These are phyloP conservation scores for Podospora sp. DNA, from an alignment of 495 filamentous ascomycete genomes.

Conservation along the genomic window DNA sequence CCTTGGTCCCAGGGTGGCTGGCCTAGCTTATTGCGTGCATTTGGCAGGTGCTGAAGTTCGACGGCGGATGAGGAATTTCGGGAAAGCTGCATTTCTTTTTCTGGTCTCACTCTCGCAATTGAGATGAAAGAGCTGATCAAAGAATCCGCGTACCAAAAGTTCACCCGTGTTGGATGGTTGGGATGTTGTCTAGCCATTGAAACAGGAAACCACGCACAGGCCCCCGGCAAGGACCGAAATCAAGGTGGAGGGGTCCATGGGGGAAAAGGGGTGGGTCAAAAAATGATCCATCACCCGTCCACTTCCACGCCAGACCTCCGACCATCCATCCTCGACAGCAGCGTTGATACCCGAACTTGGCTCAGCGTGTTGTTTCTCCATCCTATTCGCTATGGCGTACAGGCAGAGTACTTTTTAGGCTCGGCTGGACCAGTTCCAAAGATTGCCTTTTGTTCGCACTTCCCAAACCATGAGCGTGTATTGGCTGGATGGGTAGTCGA, in stretches of 20 bases:
- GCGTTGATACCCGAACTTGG: background rate
- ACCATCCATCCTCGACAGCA: background rate
- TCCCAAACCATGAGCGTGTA: background rate
- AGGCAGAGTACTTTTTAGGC: background rate
- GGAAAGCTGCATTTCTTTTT: background rate
- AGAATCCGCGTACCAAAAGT: background rate
- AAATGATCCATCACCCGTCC: background rate
- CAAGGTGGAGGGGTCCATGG: background rate
- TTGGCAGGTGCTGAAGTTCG: background rate
- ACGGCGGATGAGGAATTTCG: background rate
- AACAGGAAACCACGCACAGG: constrained; percentile 11
- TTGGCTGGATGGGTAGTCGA: constrained; percentile 9
- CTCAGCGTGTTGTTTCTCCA: background rate
- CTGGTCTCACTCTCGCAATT: background rate
- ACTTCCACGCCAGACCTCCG: background rate
- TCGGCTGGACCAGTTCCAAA: background rate
- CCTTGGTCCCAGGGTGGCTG: background rate
- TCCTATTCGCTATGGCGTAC: background rate
- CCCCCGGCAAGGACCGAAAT: constrained; percentile 17
- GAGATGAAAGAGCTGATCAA: background rate
- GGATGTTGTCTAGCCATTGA: constrained; percentile 12
- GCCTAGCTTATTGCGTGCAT: background rate
- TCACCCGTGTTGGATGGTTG: background rate
- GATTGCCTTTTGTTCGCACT: background rate
- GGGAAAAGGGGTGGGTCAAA: background rate